Conservation (phyloP, 2,329 filamentous ascomycete species). For the Stagonosporopsis vannaccii region DNA sequence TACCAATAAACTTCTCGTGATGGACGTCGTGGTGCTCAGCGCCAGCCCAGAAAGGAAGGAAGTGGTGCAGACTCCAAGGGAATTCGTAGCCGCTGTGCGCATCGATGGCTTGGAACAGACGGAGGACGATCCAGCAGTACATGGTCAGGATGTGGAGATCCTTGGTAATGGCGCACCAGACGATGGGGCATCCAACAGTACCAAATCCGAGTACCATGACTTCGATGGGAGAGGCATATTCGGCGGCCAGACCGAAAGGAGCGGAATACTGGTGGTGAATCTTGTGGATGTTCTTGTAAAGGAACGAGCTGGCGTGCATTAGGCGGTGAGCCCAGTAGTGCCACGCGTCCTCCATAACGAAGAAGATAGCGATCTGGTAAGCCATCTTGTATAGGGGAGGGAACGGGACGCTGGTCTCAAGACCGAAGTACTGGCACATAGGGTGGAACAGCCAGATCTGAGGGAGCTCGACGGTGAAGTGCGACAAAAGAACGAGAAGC, state of each 20-base stretch:
- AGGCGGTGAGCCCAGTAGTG: constrained; percentile 96
- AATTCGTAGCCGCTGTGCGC: constrained; percentile 98
- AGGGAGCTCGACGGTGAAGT: constrained; percentile 97
- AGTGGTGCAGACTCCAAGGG: constrained; percentile 94
- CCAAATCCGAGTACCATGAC: constrained; percentile 93
- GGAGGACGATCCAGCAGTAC: constrained; percentile 94
- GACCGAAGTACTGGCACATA: constrained; percentile 89
- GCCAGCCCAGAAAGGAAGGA: constrained; percentile 97
- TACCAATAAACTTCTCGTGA: constrained; percentile 98
- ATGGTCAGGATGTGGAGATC: constrained; percentile 96
- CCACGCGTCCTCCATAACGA: constrained; percentile 95
- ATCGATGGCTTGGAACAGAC: constrained; percentile 97
- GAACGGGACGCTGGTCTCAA: constrained; percentile 89
- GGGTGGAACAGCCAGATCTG: constrained; percentile 99
- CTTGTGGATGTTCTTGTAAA: constrained; percentile 98
- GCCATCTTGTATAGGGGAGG: constrained; percentile 85
- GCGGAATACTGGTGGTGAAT: constrained; percentile 99
- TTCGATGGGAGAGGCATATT: constrained; percentile 97
- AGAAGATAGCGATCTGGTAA: constrained; percentile 91
- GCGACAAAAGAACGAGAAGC: constrained; percentile 87
- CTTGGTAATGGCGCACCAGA: constrained; percentile 82
- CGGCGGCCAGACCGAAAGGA: constrained; percentile 92
- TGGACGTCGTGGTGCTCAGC: constrained; percentile 96
- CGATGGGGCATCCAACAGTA: constrained; percentile 79
- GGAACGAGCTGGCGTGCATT: constrained; percentile 84